phyloP scores from a whole-genome alignment of 345 rosid species.

The Noccaea caerulescens region DNA sequence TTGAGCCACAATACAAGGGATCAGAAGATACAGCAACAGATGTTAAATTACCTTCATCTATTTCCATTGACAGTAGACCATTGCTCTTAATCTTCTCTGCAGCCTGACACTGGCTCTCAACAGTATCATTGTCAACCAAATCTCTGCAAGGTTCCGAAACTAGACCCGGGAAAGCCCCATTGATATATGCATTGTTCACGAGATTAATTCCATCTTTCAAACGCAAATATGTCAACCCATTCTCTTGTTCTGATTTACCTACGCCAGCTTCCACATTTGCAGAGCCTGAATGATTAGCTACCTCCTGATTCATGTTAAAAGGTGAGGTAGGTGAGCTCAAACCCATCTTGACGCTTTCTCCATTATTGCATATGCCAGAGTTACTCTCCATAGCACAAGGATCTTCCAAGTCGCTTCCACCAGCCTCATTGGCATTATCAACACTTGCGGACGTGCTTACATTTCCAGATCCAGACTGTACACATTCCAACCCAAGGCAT shows the following conservation, averaged over 20 bases:
- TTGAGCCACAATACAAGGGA: slow-evolving; percentile 38
- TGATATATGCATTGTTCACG: slow-evolving; percentile 40
- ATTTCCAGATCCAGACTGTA: slow-evolving; percentile 53
- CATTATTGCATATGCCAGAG: slow-evolving; percentile 51
- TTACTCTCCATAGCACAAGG: slow-evolving; percentile 59
- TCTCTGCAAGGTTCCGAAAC: slow-evolving; percentile 35
- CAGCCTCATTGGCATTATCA: slow-evolving; percentile 58
- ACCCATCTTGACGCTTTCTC: slow-evolving; percentile 50
- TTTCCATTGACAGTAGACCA: slow-evolving; percentile 38
- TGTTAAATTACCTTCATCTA: slow-evolving; percentile 40
- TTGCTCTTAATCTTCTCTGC: slow-evolving; percentile 40
- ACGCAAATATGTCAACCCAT: slow-evolving; percentile 35
- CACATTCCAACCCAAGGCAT: slow-evolving; percentile 81
- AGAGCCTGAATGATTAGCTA: slow-evolving; percentile 36
- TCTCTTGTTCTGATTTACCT: slow-evolving; percentile 48
- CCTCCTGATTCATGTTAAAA: slow-evolving; percentile 45
- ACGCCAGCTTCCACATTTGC: slow-evolving; percentile 43
- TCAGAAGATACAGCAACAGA: slow-evolving; percentile 47
- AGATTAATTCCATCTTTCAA: slow-evolving; percentile 44
- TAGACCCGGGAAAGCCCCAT: slow-evolving; percentile 28
- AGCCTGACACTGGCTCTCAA: slow-evolving; percentile 39
- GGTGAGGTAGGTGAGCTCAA: slow-evolving; percentile 45
- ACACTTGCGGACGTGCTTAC: slow-evolving; percentile 53
- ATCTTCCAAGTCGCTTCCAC: slow-evolving; percentile 81
- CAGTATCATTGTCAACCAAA: slow-evolving; percentile 36